Base-by-base conservation (phyloP, 768 basidiomycete species). In the Exsudoporus frostii region DNA sequence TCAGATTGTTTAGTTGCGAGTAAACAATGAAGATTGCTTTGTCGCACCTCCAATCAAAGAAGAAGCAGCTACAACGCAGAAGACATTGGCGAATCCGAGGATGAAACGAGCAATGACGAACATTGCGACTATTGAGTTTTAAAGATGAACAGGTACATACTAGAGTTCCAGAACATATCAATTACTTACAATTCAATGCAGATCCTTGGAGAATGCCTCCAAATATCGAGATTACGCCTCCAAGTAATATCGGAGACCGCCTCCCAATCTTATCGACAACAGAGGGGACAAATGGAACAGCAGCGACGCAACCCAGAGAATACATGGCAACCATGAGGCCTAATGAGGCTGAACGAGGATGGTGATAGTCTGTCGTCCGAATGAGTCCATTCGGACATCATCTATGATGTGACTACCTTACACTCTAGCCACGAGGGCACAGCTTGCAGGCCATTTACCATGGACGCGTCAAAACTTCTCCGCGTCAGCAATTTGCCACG, bases 371-470 rank as follows among this genome's bases (percentile, higher is more conserved):
- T 85, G 38, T 4, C 10, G 2, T 48, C n/a, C 24, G 0, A 15
- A 42, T 53, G 14, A 55, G 39, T 5, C 2, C 4, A 10, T 27
- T 44, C 24, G 33, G 3, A 48, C 24, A 15, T 6, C 9, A n/a
- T 33, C 17, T 29, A 54, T 45, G 65, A 38, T 27, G 5, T 20
- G 25, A 42, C n/a, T 1, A 7, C 45, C 76, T 56, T 42, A 84
- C 83, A 84, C 5, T 67, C 68, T 56, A 79, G 73, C 81, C 81
- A 85, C 0, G 80, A 78, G 20, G 75, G 65, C 4, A 84, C 81
- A 0, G 81, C 79, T 64, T 85, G 83, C 38, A 85, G 60, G 34
- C 81, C 82, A 59, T 82, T 84, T 61, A 84, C 72, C 81, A 84
- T 84, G 5, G 81, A 81, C 0, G 83, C 80, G 10, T 65, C 63